Conservation (phyloP, 1,284 basidiomycete species). For the Leccinum pallidistipes region DNA sequence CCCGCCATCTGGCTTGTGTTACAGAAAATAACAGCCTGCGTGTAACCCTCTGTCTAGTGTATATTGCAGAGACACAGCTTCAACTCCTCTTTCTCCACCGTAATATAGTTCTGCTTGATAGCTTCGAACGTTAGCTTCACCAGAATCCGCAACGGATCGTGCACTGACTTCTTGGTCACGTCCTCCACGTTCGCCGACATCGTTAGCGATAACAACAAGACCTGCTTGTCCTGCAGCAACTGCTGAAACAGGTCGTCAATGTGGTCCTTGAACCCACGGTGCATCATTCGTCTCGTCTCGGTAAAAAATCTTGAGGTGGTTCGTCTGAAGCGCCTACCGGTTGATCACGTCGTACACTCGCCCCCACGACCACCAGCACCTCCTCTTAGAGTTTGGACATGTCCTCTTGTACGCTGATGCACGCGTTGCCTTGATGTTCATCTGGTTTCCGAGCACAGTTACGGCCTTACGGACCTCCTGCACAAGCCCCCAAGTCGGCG, state of each 20-base stretch:
- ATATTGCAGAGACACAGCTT: slow-evolving; percentile 80
- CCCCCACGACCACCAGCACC: slow-evolving; percentile 87
- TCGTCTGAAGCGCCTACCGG: slow-evolving; percentile 86
- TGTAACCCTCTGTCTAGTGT: slow-evolving; percentile 98
- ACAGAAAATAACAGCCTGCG: slow-evolving; percentile 99
- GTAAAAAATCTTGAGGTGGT: slow-evolving; percentile 84
- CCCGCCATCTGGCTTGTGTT: slow-evolving; percentile 86
- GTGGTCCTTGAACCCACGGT: slow-evolving; percentile 99
- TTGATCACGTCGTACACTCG: slow-evolving; percentile 99
- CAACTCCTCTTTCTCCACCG: slow-evolving; percentile 99
- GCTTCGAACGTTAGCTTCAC: slow-evolving; percentile 99
- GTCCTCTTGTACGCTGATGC: background rate
- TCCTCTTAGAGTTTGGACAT: background rate
- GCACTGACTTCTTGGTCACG: slow-evolving; percentile 99
- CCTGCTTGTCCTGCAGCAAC: slow-evolving; percentile 97
- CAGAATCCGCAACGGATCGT: slow-evolving; percentile 94
- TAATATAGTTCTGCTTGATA: slow-evolving; percentile 99
- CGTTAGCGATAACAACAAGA: slow-evolving; percentile 94
- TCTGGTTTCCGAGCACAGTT: background rate
- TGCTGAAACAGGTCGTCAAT: slow-evolving; percentile 98
- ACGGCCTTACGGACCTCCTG: background rate
- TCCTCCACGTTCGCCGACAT: slow-evolving; percentile 96
- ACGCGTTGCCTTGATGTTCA: background rate
- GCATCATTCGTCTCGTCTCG: slow-evolving; percentile 98
- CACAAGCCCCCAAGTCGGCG: background rate